These are phyloP conservation scores for Metrosideros polymorpha DNA, from an alignment of 441 rosid species.

Conservation along the genomic window DNA sequence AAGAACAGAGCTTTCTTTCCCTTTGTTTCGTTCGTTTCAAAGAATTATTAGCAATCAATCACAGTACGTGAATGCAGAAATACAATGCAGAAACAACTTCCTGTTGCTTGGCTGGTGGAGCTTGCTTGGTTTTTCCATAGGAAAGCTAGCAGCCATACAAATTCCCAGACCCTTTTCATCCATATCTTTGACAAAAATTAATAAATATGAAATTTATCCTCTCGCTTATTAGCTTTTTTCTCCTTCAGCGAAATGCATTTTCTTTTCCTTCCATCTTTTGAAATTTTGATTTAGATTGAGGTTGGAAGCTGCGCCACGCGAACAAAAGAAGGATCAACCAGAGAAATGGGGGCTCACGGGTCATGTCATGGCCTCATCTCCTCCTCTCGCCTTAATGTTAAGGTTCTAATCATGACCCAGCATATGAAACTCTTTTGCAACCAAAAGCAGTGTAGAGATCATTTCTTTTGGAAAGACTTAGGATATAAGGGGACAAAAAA, in stretches of 20 bases:
- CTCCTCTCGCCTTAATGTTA: neutral
- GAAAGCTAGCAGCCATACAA: conserved; percentile 20
- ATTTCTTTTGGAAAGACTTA: neutral
- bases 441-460: neutral
- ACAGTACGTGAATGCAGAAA: neutral
- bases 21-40: neutral
- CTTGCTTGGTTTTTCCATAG: neutral
- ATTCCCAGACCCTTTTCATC: neutral
- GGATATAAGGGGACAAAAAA: neutral
- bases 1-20: neutral
- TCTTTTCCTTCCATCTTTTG: neutral
- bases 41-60: neutral
- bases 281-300: neutral
- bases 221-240: neutral
- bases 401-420: neutral
- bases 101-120: neutral
- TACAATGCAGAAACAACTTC: neutral
- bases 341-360: neutral
- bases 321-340: neutral
- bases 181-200: neutral
- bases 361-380: neutral
- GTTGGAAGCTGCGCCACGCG: neutral
- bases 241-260: neutral
- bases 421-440: neutral
- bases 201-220: neutral